Base-by-base conservation (phyloP, 495 filamentous ascomycete species). In the Penicillium macrosclerotiorum region DNA sequence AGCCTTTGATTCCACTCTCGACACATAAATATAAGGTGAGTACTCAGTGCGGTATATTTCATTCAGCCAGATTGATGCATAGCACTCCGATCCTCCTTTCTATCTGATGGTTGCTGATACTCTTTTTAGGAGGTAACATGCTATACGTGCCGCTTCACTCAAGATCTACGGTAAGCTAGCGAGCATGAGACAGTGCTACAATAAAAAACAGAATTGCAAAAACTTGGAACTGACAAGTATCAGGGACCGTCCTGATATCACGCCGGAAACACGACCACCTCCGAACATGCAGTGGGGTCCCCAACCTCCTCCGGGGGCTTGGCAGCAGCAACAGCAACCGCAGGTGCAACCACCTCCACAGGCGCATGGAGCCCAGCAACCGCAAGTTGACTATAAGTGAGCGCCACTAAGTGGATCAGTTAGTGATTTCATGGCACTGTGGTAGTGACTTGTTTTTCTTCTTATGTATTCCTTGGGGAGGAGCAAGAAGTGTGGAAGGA, bases 71-170 rank as follows among this genome's bases (percentile, higher is more conserved):
- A 16, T 19, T 18, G 8, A 12, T 20, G n/a, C 14, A 22, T 29
- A 3, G 20, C 2, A 6, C 14, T 25, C 1, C 4, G 22, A 22
- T 8, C 4, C 8, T 39, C 26, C 7, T 18, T 6, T 8, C 4
- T 42, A 16, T 31, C 26, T 18, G 24, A 24, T 9, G 9, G 26
- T 19, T 25, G 36, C 52, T 64, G 56, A 73, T 3, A 22, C 34
- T 23, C 20, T 31, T 43, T n/a, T 25, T 41, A 77, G 67, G 76
- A 80, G 59, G 74, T 78, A 24, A 64, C 63, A 16, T 80, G 76
- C 53, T 63, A 70, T 49, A 77, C 74, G 42, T 80, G 76, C 50
- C 71, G 71, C 40, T 77, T 73, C 54, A 75, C 64, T 26, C 76
- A 79, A 51, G 76, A 78, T 43, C 48, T 79, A 22, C 65, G 71